Conservation (phyloP, 164 flowering plant genomes). For the Kingdonia uniflora region DNA sequence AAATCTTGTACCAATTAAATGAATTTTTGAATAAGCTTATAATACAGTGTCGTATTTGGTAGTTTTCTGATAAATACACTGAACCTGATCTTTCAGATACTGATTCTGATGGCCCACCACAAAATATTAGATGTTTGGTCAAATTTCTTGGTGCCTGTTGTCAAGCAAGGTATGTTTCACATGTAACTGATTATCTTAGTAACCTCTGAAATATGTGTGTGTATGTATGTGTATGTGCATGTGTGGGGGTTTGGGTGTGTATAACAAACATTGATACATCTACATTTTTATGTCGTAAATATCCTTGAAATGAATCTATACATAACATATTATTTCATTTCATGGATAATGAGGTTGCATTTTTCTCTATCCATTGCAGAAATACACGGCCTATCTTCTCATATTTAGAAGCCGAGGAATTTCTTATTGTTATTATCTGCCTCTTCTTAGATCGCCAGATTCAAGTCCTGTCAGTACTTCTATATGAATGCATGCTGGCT, state of each 20-base stretch:
- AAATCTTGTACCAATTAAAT: no score
- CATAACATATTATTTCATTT: no score
- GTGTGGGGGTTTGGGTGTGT: no score
- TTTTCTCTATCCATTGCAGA: constrained; percentile 27
- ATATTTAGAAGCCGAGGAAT: constrained; percentile 53
- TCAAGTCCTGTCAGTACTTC: constrained; percentile 39
- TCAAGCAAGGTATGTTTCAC: constrained; percentile 46
- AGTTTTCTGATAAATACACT: not conserved
- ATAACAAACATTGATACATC: no score
- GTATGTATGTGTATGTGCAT: no score
- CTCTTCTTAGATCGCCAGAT: constrained; percentile 66
- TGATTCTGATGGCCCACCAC: constrained; percentile 45
- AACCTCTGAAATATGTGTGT: no score
- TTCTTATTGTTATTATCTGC: constrained; percentile 31
- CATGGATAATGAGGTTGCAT: not conserved
- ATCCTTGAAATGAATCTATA: no score
- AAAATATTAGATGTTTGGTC: constrained; percentile 70
- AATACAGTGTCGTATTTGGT: not conserved
- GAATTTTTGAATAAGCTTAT: no score
- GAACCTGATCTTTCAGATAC: constrained; percentile 29
- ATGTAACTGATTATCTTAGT: not conserved
- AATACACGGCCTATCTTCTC: constrained; percentile 30
- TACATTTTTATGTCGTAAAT: no score
- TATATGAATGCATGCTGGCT: constrained; percentile 50
- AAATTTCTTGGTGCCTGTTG: constrained; percentile 42